phyloP scores from a whole-genome alignment of 1,284 basidiomycete species.

The Tremellales sp. region DNA sequence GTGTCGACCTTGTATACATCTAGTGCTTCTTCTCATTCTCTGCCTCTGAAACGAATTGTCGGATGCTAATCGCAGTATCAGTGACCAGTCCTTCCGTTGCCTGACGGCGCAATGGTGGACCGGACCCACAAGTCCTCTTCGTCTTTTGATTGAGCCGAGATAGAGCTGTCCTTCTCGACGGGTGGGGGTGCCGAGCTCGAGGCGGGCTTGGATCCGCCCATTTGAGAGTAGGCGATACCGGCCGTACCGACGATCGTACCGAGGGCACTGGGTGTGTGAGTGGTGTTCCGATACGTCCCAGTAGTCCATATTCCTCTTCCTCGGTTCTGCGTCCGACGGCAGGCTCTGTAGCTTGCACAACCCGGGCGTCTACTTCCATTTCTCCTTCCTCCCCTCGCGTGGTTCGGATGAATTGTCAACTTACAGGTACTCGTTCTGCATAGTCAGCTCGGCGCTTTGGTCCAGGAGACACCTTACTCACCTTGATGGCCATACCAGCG shows the following conservation, averaged over 20 bases:
- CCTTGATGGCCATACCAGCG: conserved; percentile 48
- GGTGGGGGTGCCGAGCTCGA: conserved; percentile 13
- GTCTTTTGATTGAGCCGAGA: conserved; percentile 25
- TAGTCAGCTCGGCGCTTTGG: conserved; percentile 1
- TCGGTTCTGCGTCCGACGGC: no score
- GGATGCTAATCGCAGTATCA: conserved; percentile 41
- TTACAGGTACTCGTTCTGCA: conserved; percentile 28
- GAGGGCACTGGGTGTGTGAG: conserved; percentile 29
- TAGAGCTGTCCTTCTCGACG: conserved; percentile 22
- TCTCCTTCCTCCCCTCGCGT: no score
- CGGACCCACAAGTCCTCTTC: conserved; percentile 38
- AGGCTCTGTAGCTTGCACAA: no score
- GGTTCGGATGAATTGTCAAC: neutral
- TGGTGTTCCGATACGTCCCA: neutral
- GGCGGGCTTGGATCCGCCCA: conserved; percentile 26
- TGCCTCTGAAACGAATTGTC: conserved; percentile 44
- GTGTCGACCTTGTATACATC: neutral
- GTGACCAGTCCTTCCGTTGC: neutral
- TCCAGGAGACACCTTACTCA: conserved; percentile 19
- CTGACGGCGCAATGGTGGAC: neutral
- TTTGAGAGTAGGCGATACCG: conserved; percentile 32
- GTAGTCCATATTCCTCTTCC: no score
- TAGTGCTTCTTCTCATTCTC: conserved; percentile 28
- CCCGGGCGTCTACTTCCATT: no score
- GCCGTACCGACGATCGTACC: conserved; percentile 41